Conservation (phyloP, 140 eudicot species). For the Stevia rebaudiana region DNA sequence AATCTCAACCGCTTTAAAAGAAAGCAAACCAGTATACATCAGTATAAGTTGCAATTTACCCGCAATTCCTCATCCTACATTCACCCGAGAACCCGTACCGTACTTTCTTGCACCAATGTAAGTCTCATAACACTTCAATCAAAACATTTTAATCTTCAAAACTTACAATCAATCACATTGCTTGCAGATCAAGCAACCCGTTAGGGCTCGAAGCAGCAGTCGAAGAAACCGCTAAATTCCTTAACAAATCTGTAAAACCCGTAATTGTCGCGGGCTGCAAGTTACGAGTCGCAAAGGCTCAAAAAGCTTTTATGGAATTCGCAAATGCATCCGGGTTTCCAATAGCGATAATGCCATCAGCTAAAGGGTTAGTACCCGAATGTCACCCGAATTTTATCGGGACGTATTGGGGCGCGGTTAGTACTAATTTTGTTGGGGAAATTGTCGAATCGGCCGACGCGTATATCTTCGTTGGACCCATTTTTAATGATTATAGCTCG, state of each 20-base stretch:
- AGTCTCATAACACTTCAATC: background rate
- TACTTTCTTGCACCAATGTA: conserved; percentile 61
- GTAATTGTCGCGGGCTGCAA: conserved; percentile 72
- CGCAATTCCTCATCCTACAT: conserved; percentile 72
- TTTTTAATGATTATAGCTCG: conserved; percentile 82
- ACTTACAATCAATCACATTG: background rate
- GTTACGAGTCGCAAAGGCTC: conserved; percentile 62
- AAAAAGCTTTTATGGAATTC: conserved; percentile 55
- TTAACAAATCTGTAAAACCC: conserved; percentile 81
- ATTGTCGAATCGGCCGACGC: conserved; percentile 88
- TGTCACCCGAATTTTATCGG: conserved; percentile 71
- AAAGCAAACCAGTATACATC: conserved; percentile 80
- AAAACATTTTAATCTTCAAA: background rate
- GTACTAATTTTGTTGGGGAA: conserved; percentile 69
- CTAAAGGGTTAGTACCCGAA: conserved; percentile 77
- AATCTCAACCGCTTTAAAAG: conserved; percentile 80
- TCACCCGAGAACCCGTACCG: conserved; percentile 62
- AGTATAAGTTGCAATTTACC: conserved; percentile 81
- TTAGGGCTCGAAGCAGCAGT: conserved; percentile 81
- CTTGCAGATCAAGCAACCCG: conserved; percentile 59
- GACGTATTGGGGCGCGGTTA: conserved; percentile 93
- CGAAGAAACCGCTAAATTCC: conserved; percentile 64
- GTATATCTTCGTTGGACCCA: conserved; percentile 78
- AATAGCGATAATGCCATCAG: conserved; percentile 80
- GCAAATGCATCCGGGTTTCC: conserved; percentile 81